phyloP scores from a whole-genome alignment of 495 filamentous ascomycete species.

The Lentithecium fluviatile region DNA sequence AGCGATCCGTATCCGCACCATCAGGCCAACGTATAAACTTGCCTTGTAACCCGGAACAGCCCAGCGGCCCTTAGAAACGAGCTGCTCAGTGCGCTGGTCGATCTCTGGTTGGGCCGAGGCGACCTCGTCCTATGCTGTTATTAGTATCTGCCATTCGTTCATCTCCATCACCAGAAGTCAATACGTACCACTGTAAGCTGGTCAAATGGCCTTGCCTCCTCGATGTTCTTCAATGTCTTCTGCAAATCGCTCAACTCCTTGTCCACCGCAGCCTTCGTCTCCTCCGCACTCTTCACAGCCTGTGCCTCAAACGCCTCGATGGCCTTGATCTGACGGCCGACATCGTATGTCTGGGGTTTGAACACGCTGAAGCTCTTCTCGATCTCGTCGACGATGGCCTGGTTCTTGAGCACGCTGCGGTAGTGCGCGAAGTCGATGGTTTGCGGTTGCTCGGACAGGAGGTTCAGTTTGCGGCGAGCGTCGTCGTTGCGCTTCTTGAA shows the following conservation, averaged over 20 bases:
- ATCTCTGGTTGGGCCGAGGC: constrained; percentile 89
- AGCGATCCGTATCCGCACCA: not conserved
- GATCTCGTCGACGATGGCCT: constrained; percentile 89
- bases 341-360: constrained; percentile 89
- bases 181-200: constrained; percentile 93
- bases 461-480: constrained; percentile 83
- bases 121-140: constrained; percentile 76
- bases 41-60: constrained; percentile 97
- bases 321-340: constrained; percentile 87
- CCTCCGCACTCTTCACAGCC: constrained; percentile 93
- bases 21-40: constrained; percentile 36
- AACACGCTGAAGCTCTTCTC: constrained; percentile 88
- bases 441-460: constrained; percentile 75
- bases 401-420: constrained; percentile 90
- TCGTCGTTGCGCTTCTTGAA: constrained; percentile 99
- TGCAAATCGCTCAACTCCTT: constrained; percentile 86
- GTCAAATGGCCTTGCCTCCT: constrained; percentile 92
- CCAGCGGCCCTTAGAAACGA: constrained; percentile 97
- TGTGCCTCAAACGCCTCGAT: constrained; percentile 97
- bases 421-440: constrained; percentile 90
- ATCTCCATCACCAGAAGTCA: constrained; percentile 4
- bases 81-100: constrained; percentile 85
- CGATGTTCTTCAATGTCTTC: constrained; percentile 94
- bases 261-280: constrained; percentile 93
- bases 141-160: constrained; percentile 35